phyloP scores from a whole-genome alignment of 1,284 basidiomycete genomes.

The Fomitopsis palustris region DNA sequence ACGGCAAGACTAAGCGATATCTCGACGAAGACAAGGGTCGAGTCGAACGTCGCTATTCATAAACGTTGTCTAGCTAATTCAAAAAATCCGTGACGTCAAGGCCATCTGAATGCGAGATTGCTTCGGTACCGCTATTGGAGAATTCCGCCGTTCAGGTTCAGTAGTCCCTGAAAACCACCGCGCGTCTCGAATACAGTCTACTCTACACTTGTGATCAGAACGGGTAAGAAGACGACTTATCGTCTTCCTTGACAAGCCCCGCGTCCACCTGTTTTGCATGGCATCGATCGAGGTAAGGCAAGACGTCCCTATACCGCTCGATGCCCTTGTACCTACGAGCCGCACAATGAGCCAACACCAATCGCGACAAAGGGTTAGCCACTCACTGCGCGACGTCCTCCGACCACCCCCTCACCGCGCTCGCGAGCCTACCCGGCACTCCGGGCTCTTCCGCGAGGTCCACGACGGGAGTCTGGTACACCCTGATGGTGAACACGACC shows the following conservation, averaged over 20 bases:
- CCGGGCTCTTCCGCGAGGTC: slow-evolving; percentile 59
- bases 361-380: too few relatives aligned
- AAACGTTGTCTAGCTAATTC: background rate
- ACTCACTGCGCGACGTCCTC: slow-evolving; percentile 49
- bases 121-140: background rate
- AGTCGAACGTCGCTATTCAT: background rate
- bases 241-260: slow-evolving; percentile 13
- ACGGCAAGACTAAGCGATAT: background rate
- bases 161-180: background rate
- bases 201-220: slow-evolving; percentile 8
- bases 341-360: background rate
- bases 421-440: slow-evolving; percentile 63
- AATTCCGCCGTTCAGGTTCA: background rate
- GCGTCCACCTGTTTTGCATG: slow-evolving; percentile 35
- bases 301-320: slow-evolving; percentile 42
- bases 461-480: slow-evolving; percentile 60
- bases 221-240: slow-evolving; percentile 14
- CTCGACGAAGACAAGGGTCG: background rate
- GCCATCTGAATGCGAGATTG: background rate
- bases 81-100: background rate
- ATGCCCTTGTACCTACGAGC: slow-evolving; percentile 53
- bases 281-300: slow-evolving; percentile 45
- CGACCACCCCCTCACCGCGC: slow-evolving; percentile 67
- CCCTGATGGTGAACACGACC: slow-evolving; percentile 75
- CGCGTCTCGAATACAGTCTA: background rate